Conservation (phyloP, 2,329 filamentous ascomycete species). For the Metarhizium brunneum region DNA sequence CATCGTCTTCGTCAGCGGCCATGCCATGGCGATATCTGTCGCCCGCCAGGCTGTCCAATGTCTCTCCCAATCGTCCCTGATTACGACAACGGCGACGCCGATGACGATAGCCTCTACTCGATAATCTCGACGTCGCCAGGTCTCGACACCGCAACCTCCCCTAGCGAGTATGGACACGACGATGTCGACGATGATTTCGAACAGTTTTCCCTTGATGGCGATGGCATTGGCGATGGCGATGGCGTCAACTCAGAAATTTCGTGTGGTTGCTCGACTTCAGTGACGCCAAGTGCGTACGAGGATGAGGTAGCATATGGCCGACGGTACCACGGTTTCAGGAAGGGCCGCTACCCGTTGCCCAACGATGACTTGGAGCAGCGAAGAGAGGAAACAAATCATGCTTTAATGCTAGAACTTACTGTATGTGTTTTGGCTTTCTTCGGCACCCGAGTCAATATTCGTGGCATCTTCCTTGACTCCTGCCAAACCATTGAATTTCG, state of each 20-base stretch:
- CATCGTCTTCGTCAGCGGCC: not conserved
- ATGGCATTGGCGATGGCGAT: constrained; percentile 9
- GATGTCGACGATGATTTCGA: constrained; percentile 19
- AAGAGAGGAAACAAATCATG: constrained; percentile 36
- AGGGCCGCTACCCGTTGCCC: constrained; percentile 35
- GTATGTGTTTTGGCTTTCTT: constrained; percentile 12
- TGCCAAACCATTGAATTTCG: not conserved
- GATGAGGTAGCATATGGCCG: constrained; percentile 24
- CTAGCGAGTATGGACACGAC: constrained; percentile 15
- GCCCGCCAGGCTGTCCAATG: constrained; percentile 4
- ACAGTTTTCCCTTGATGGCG: constrained; percentile 13
- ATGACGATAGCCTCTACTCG: constrained; percentile 19
- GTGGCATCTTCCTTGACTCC: not conserved
- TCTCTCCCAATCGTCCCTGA: constrained; percentile 5
- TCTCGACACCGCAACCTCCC: constrained; percentile 13
- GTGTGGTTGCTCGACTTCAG: constrained; percentile 22
- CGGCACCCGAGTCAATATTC: not conserved
- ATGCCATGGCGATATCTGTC: constrained; percentile 6
- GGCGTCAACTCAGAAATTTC: constrained; percentile 15
- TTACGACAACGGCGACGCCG: constrained; percentile 7
- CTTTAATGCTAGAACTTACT: constrained; percentile 34
- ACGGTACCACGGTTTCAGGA: constrained; percentile 33
- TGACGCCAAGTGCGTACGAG: constrained; percentile 22
- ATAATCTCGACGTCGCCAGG: constrained; percentile 18
- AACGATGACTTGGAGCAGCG: constrained; percentile 37